These are phyloP conservation scores for Sporothrix dimorphospora DNA, from an alignment of 2,329 filamentous ascomycete genomes.

Conservation along the genomic window DNA sequence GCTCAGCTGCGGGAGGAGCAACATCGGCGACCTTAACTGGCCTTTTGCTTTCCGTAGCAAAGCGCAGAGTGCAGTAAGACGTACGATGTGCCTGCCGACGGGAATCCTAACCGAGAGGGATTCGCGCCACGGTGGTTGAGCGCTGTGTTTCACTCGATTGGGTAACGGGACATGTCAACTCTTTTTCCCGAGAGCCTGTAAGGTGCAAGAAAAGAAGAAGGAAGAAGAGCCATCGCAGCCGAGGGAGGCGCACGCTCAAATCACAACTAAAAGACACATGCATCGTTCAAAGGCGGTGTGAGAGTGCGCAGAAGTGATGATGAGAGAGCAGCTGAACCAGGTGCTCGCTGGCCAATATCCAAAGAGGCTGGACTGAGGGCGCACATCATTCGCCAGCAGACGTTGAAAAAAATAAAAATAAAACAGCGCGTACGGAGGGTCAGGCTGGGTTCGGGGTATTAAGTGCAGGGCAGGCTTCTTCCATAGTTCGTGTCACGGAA, in stretches of 20 bases:
- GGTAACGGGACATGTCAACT: constrained; percentile 6
- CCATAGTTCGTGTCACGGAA: constrained; percentile 20
- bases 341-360: background rate
- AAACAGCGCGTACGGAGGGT: background rate
- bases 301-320: background rate
- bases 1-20: background rate
- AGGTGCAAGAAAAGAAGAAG: background rate
- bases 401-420: background rate
- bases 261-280: background rate
- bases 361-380: background rate
- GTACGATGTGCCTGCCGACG: background rate
- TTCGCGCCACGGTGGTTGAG: constrained; percentile 8
- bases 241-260: background rate
- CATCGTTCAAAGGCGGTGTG: background rate
- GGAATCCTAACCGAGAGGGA: constrained; percentile 23
- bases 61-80: background rate
- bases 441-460: background rate
- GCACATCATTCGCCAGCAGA: background rate
- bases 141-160: constrained; percentile 19
- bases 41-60: background rate
- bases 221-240: background rate
- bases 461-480: background rate
- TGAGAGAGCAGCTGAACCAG: background rate
- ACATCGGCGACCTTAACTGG: background rate
- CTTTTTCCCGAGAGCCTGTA: background rate